These are phyloP conservation scores for Jaenimonas drosophilae DNA, from an alignment of 208 protist genomes.

Conservation along the genomic window DNA sequence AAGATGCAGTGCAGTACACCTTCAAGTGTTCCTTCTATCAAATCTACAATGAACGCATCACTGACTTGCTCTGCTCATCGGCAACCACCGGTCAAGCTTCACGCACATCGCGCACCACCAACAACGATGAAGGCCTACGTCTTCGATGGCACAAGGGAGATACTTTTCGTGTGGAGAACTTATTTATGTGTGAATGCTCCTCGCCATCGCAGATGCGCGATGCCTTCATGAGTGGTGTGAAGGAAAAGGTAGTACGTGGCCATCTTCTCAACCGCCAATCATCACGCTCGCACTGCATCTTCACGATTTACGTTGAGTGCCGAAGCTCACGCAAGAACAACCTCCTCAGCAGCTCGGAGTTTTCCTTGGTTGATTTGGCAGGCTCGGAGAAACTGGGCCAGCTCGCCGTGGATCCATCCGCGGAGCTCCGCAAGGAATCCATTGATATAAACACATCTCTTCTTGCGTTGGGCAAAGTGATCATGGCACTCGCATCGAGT, in stretches of 20 bases:
- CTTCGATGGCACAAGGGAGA: conserved; percentile 58
- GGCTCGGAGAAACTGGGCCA: conserved; percentile 82
- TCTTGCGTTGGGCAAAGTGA: conserved; percentile 88
- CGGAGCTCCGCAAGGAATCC: conserved; percentile 65
- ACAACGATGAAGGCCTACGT: conserved; percentile 19
- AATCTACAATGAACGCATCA: conserved; percentile 88
- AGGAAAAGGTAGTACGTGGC: conserved; percentile 67
- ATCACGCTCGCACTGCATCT: conserved; percentile 88
- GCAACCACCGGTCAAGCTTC: neutral
- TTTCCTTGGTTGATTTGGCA: conserved; percentile 88
- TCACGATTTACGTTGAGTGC: conserved; percentile 78
- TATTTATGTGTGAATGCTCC: conserved; percentile 72
- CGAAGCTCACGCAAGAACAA: conserved; percentile 17
- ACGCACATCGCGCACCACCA: neutral
- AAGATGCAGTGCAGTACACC: conserved; percentile 34
- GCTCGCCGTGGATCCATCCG: conserved; percentile 32
- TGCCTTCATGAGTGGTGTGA: conserved; percentile 59
- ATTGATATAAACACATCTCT: conserved; percentile 91
- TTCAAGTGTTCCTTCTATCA: conserved; percentile 85
- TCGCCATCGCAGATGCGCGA: conserved; percentile 57
- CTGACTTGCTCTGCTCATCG: conserved; percentile 58
- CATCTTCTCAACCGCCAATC: conserved; percentile 86
- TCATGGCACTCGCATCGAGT: conserved; percentile 72
- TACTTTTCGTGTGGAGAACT: conserved; percentile 80
- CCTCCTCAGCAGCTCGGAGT: conserved; percentile 37